Percentiles rank a stretch among this genome's conserved stretches.
Conservation (phyloP, 768 basidiomycete species). For the Lyophyllum atratum region DNA sequence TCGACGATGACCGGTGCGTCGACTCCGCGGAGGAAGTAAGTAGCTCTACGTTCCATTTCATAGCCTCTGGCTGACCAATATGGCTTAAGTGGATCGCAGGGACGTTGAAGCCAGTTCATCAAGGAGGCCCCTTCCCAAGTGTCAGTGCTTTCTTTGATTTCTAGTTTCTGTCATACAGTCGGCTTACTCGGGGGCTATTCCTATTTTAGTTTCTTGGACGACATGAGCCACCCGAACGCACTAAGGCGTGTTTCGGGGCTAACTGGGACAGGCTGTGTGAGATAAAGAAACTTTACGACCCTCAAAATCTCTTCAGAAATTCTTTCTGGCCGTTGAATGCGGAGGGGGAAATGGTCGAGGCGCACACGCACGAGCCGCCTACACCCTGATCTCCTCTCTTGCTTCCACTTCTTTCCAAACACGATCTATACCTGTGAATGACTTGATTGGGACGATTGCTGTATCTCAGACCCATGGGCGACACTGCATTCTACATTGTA, state of each 20-base stretch:
- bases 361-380: conserved; percentile 63
- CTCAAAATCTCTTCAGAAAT: conserved; percentile 72
- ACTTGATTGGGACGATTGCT: not conserved
- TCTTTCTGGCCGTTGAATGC: conserved; percentile 79
- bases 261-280: conserved; percentile 73
- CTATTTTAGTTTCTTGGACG: conserved; percentile 69
- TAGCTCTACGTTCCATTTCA: conserved; percentile 1
- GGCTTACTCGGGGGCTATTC: conserved; percentile 14
- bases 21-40: conserved; percentile 79
- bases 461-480: too few relatives aligned
- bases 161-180: conserved; percentile 6
- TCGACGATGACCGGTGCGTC: conserved; percentile 80
- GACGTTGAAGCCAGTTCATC: conserved; percentile 68
- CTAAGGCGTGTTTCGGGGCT: conserved; percentile 67
- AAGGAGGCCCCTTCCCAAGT: conserved; percentile 84
- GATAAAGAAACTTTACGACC: conserved; percentile 80
- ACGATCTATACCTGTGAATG: not conserved
- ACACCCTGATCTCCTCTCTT: conserved; percentile 31
- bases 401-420: not conserved
- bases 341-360: conserved; percentile 53
- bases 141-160: conserved; percentile 35
- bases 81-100: conserved; percentile 71
- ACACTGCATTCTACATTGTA: too few relatives aligned
- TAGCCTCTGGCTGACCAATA: conserved; percentile 1
- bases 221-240: conserved; percentile 62